Percentiles rank a stretch among this genome's conserved stretches.
Conservation (phyloP, 805 yeast species). For the Pichia eremophila region DNA sequence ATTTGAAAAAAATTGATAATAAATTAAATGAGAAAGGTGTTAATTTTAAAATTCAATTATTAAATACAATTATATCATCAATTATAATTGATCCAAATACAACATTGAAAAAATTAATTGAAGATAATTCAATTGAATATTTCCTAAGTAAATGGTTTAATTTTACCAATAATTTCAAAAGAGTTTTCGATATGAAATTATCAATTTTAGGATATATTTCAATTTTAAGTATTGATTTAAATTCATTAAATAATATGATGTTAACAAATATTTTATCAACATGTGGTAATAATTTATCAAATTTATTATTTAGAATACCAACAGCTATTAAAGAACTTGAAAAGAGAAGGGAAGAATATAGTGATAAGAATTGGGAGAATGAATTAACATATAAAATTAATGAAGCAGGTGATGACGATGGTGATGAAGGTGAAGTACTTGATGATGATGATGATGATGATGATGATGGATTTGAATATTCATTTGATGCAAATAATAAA, state of each 20-base stretch:
- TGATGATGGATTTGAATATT: constrained; percentile 29
- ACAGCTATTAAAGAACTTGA: constrained; percentile 59
- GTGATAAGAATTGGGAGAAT: constrained; percentile 12
- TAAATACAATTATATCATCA: constrained; percentile 56
- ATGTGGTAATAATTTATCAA: constrained; percentile 42
- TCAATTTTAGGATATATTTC: constrained; percentile 59
- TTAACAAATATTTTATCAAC: constrained; percentile 33
- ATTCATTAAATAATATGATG: constrained; percentile 13
- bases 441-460: constrained; percentile 17
- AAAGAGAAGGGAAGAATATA: constrained; percentile 48
- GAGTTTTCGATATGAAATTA: constrained; percentile 78
- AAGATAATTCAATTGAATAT: constrained; percentile 32
- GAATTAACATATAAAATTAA: constrained; percentile 12
- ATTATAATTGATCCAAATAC: constrained; percentile 50
- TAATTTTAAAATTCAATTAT: constrained; percentile 33
- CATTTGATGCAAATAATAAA: constrained; percentile 19
- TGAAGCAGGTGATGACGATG: constrained; percentile 14
- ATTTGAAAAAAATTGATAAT: constrained; percentile 27
- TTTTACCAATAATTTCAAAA: constrained; percentile 40
- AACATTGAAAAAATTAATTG: constrained; percentile 43
- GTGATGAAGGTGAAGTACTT: constrained; percentile 16
- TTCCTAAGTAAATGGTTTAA: constrained; percentile 65
- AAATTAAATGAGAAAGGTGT: constrained; percentile 17
- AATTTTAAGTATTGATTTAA: constrained; percentile 27
- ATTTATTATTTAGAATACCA: constrained; percentile 55